Conservation (phyloP, 371 early-diverging fungal genomes). For the Mortierella sp. region DNA sequence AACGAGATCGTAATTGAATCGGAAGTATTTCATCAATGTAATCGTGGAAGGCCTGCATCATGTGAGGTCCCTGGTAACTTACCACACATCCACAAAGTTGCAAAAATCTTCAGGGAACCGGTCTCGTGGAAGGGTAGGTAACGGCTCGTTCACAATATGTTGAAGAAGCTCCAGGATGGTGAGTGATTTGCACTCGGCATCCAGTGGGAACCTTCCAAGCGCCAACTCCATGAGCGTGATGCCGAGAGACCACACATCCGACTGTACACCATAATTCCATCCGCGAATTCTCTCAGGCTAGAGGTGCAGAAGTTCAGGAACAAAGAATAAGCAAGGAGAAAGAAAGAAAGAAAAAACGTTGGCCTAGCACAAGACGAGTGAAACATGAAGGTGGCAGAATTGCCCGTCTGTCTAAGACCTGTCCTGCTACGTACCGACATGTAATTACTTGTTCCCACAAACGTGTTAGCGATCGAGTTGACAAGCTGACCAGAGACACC, state of each 20-base stretch:
- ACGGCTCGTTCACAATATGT: constrained; percentile 92
- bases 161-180: constrained; percentile 92
- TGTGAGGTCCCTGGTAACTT: no score
- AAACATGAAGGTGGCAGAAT: no score
- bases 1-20: no score
- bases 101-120: constrained; percentile 80
- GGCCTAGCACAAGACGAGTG: no score
- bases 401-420: not conserved
- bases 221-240: constrained; percentile 94
- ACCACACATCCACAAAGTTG: constrained; percentile 84
- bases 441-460: constrained; percentile 92
- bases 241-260: constrained; percentile 96
- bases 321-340: not conserved
- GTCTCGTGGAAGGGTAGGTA: constrained; percentile 81
- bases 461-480: constrained; percentile 88
- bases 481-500: constrained; percentile 86
- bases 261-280: constrained; percentile 88
- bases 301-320: constrained; percentile 3
- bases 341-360: not conserved
- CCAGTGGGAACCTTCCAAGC: constrained; percentile 90
- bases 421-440: constrained; percentile 78
- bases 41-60: no score
- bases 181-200: constrained; percentile 77
- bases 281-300: constrained; percentile 97
- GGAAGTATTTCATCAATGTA: no score